Conservation (phyloP, 805 yeast genomes). For the Jamesozyma spencerorum region DNA sequence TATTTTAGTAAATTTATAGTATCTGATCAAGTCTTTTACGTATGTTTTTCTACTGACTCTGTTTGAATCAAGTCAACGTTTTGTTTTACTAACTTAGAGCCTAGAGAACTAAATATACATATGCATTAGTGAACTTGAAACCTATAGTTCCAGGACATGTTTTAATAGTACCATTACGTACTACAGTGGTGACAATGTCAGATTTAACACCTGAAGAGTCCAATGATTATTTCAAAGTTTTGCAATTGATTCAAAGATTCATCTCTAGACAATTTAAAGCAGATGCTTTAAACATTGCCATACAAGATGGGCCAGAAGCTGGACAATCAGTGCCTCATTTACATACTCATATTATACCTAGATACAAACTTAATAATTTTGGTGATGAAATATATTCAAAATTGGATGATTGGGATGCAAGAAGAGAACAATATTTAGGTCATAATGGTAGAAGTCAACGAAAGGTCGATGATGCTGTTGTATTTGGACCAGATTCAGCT, state of each 20-base stretch:
- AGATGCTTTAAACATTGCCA: slow-evolving; percentile 78
- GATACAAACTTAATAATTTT: slow-evolving; percentile 47
- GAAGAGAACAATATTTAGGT: slow-evolving; percentile 24
- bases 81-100: background rate
- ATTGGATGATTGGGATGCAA: slow-evolving; percentile 51
- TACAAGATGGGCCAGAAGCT: slow-evolving; percentile 93
- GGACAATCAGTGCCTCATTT: slow-evolving; percentile 96
- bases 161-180: slow-evolving; percentile 72
- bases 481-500: slow-evolving; percentile 37
- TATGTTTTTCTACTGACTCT: slow-evolving; percentile 7
- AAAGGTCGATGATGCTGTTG: slow-evolving; percentile 22
- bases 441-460: slow-evolving; percentile 16
- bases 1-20: slow-evolving; percentile 29
- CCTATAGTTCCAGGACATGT: slow-evolving; percentile 95
- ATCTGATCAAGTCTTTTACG: slow-evolving; percentile 29
- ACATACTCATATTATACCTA: slow-evolving; percentile 89
- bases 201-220: slow-evolving; percentile 68
- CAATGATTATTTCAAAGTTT: slow-evolving; percentile 64
- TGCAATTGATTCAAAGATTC: slow-evolving; percentile 62
- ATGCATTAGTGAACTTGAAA: slow-evolving; percentile 81
- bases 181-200: slow-evolving; percentile 48
- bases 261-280: slow-evolving; percentile 63
- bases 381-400: slow-evolving; percentile 69
- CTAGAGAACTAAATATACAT: slow-evolving; percentile 48
- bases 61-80: background rate